These are phyloP conservation scores for Echinosophora koreensis DNA, from an alignment of 306 rosid species.

Conservation along the genomic window DNA sequence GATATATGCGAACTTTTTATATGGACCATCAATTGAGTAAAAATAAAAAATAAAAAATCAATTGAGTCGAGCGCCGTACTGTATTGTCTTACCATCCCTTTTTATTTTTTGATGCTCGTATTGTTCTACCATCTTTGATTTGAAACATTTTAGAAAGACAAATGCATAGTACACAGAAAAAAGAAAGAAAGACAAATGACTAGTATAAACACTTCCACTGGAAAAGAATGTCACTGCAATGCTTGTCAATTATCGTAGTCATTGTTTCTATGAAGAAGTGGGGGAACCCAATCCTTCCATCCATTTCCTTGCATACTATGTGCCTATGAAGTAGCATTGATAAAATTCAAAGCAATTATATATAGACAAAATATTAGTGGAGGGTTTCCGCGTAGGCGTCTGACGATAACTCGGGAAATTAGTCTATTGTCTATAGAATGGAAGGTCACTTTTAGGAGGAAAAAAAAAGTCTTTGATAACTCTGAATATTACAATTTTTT, in stretches of 20 bases:
- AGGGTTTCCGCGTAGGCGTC: no score
- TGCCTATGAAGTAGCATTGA: neutral
- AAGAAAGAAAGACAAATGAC: no score
- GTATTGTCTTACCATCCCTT: no score
- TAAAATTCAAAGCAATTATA: neutral
- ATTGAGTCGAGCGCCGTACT: neutral
- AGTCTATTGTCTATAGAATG: no score
- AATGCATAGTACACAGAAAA: no score
- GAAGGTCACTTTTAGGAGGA: no score
- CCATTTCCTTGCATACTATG: neutral
- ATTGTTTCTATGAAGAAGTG: neutral
- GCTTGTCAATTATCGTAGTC: neutral
- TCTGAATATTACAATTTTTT: no score
- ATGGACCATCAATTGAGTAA: constrained; percentile 30
- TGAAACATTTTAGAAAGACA: neutral
- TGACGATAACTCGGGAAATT: no score
- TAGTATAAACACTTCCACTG: neutral
- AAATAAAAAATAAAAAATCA: no score
- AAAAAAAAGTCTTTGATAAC: no score
- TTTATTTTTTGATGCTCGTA: neutral
- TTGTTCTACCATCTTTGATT: neutral
- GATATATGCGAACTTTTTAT: neutral
- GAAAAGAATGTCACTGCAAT: neutral
- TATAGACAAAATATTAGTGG: no score
- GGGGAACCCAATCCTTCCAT: no score